Base-by-base conservation (phyloP, 2,329 filamentous ascomycete species). In the Lachnellula subtilissima region DNA sequence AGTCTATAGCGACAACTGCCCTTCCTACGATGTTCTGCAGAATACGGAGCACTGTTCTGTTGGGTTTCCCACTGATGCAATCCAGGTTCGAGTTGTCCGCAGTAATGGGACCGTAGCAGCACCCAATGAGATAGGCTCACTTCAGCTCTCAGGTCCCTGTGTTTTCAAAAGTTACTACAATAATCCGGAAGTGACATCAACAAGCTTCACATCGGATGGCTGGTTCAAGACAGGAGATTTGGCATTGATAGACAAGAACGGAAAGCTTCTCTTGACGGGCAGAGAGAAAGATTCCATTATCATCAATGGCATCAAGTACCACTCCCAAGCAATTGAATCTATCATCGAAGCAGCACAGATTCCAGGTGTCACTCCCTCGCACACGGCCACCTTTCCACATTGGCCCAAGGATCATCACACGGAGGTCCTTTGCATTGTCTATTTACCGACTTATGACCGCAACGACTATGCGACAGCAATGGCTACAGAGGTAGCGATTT, bases 81-180 rank as follows among this genome's bases (percentile, higher is more conserved):
- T 74, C 0, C 54, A 72, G 36, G 74, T 76, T 70, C 70, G 76
- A 5, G 57, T 78, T 36, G 64, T 57, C 35, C 35, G 48, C 19
- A 23, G 63, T 28, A 5, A 61, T 14, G 52, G 32, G 17, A 48
- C 53, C 11, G 53, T 56, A 11, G 32, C 52, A 17, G 55, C 9
- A 51, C 63, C 77, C 1, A 67, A 65, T 11, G 45, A 48, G 5
- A 22, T 32, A 14, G 45, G 45, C 5, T 17, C 14, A 8, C 28
- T 48, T 22, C 11, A 28, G n/a, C 14, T 48, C 4, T 15, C 12
- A 14, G 76, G 28, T 22, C 78, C 78, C 0, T 82, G 83, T 49
- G 73, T 88, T 14, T 86, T 86, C 75, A 78, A 80, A 54, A 78
- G 69, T 0, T 76, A 76, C 52, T 68, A 69, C 54, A 68, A 71